These are phyloP conservation scores for Saccharomyces jurei DNA, from an alignment of 805 yeast species.

Conservation along the genomic window DNA sequence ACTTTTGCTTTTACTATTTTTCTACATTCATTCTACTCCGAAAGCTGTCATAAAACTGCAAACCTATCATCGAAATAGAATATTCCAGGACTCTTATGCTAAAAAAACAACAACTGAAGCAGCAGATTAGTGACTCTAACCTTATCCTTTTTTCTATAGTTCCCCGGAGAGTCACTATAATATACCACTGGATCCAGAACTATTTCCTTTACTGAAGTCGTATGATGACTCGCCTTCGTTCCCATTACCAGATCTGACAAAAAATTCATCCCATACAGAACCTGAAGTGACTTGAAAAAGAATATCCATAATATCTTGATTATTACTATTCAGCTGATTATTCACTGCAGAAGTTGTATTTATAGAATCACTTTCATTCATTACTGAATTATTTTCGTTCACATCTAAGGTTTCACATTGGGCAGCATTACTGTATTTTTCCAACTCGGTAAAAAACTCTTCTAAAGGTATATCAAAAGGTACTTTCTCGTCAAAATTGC, in stretches of 20 bases:
- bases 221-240: not conserved
- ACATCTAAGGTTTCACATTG: constrained; percentile 1
- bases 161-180: not conserved
- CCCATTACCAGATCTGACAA: constrained; percentile 9
- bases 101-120: not conserved
- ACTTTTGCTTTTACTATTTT: not conserved
- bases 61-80: not conserved
- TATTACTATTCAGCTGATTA: not conserved
- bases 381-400: not conserved
- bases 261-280: constrained; percentile 50
- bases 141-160: too few relatives aligned
- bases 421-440: constrained; percentile 14
- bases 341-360: not conserved
- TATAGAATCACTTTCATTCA: constrained; percentile 9
- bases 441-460: constrained; percentile 42
- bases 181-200: not conserved
- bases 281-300: constrained; percentile 58
- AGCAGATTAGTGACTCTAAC: not conserved
- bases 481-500: not conserved
- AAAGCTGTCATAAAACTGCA: not conserved
- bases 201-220: not conserved
- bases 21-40: not conserved
- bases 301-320: constrained; percentile 46
- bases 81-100: not conserved
- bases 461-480: constrained; percentile 28